Percentiles rank a stretch among this genome's conserved stretches.
Evolutionary conservation across 2,329 filamentous ascomycete genomes (phyloP).

Genomic region (Leptodontidium sp.): DNA sequence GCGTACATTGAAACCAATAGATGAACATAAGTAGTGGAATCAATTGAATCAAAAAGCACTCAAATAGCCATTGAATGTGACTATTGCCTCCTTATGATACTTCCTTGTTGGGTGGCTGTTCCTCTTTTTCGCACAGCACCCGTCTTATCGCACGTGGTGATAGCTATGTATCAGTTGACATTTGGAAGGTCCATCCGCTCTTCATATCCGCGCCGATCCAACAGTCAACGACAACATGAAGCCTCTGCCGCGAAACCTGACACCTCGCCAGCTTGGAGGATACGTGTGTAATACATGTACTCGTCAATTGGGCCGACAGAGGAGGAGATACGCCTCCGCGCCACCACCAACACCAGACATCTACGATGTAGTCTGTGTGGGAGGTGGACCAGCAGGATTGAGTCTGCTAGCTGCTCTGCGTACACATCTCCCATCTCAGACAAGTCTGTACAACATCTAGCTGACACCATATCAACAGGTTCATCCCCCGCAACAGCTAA

Average conservation of each 20-base stretch:
- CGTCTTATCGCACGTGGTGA: slow-evolving; percentile 12
- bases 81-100: neutral
- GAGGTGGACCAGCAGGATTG: slow-evolving; percentile 66
- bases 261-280: slow-evolving; percentile 29
- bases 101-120: neutral
- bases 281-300: slow-evolving; percentile 42
- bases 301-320: slow-evolving; percentile 38
- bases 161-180: neutral
- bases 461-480: slow-evolving; percentile 56
- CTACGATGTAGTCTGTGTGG: slow-evolving; percentile 49
- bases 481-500: slow-evolving; percentile 77
- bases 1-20: slow-evolving; percentile 7
- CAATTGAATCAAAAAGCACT: slow-evolving; percentile 1
- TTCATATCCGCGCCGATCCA: neutral
- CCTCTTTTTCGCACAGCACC: no score
- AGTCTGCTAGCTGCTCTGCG: slow-evolving; percentile 81
- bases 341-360: slow-evolving; percentile 37
- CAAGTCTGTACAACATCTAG: neutral
- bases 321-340: slow-evolving; percentile 38
- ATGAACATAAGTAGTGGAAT: slow-evolving; percentile 1
- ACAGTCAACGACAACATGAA: slow-evolving; percentile 32
- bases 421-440: slow-evolving; percentile 51
- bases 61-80: neutral
- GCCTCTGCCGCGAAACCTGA: slow-evolving; percentile 20
- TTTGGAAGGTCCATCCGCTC: neutral